Evolutionary conservation across 257 asterid species (phyloP).

Genomic region (Salvia hispanica): DNA sequence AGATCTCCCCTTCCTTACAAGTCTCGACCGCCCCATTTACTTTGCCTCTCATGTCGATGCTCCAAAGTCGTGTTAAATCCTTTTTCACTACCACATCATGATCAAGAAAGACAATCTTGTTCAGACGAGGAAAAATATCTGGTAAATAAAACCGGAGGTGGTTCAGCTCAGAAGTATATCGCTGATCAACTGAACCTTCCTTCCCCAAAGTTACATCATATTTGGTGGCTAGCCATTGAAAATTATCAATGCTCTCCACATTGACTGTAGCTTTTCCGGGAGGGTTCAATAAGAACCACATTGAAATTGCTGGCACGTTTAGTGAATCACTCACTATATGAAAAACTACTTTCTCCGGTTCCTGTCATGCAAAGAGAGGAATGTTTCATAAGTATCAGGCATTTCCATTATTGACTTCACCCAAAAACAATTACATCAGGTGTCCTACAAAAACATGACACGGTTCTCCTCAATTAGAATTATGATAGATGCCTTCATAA

Average conservation of each 20-base stretch:
- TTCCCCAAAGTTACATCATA: slow-evolving; percentile 52
- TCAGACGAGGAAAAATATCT: slow-evolving; percentile 71
- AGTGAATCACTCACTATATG: slow-evolving; percentile 85
- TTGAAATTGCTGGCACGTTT: slow-evolving; percentile 76
- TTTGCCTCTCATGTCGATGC: slow-evolving; percentile 67
- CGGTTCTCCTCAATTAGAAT: slow-evolving; percentile 6
- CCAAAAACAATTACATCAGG: not conserved
- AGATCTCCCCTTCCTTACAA: slow-evolving; percentile 67
- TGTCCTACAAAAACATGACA: not conserved
- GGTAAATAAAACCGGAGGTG: slow-evolving; percentile 93
- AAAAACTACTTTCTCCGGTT: slow-evolving; percentile 70
- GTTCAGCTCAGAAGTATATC: slow-evolving; percentile 75
- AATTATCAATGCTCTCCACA: slow-evolving; percentile 64
- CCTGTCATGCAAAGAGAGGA: slow-evolving; percentile 51
- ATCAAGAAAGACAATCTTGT: slow-evolving; percentile 82
- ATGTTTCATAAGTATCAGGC: slow-evolving; percentile 11
- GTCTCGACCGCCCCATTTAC: slow-evolving; percentile 89
- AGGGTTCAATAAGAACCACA: slow-evolving; percentile 92
- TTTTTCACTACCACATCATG: slow-evolving; percentile 91
- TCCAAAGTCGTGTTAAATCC: slow-evolving; percentile 83
- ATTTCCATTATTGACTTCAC: not conserved
- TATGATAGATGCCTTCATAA: slow-evolving; percentile 18
- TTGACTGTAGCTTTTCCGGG: slow-evolving; percentile 73
- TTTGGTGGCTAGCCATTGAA: slow-evolving; percentile 58
- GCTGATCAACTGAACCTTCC: slow-evolving; percentile 64